Conservation (phyloP, 1,284 basidiomycete species). For the Apiotrichum sp. region DNA sequence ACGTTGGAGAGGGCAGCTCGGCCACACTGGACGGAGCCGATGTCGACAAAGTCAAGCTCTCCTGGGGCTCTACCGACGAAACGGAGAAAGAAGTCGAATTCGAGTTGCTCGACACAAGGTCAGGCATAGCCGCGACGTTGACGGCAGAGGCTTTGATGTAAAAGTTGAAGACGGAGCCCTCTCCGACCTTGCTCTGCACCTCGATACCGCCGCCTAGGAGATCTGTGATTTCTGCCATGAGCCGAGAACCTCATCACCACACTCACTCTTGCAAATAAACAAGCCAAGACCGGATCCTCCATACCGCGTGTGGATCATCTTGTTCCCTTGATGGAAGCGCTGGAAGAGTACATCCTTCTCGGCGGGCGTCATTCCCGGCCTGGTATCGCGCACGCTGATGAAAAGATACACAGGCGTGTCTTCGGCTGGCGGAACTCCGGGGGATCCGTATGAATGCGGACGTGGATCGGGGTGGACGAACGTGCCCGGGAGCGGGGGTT, state of each 20-base stretch:
- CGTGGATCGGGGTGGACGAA: constrained; percentile 12
- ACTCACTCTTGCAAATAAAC: constrained; percentile 30
- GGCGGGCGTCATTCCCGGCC: constrained; percentile 26
- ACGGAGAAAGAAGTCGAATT: neutral
- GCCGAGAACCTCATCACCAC: neutral
- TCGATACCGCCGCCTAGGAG: constrained; percentile 31
- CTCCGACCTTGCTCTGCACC: constrained; percentile 22
- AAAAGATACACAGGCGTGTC: constrained; percentile 20
- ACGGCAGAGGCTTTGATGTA: constrained; percentile 21
- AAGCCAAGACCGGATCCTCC: constrained; percentile 37
- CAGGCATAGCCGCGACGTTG: neutral
- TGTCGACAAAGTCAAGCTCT: too few relatives aligned
- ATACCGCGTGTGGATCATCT: constrained; percentile 28
- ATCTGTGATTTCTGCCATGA: constrained; percentile 24
- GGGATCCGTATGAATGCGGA: neutral
- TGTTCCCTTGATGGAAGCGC: constrained; percentile 24
- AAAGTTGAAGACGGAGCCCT: constrained; percentile 47
- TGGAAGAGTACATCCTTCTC: constrained; percentile 27
- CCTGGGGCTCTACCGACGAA: too few relatives aligned
- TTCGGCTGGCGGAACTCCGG: neutral
- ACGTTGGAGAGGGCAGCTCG: too few relatives aligned
- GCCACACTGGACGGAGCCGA: too few relatives aligned
- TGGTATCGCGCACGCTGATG: constrained; percentile 28
- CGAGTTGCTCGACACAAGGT: neutral
- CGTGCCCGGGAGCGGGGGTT: constrained; percentile 17